These are phyloP conservation scores for Coemansia sp. DNA, from an alignment of 192 early-diverging fungal species.

Conservation along the genomic window DNA sequence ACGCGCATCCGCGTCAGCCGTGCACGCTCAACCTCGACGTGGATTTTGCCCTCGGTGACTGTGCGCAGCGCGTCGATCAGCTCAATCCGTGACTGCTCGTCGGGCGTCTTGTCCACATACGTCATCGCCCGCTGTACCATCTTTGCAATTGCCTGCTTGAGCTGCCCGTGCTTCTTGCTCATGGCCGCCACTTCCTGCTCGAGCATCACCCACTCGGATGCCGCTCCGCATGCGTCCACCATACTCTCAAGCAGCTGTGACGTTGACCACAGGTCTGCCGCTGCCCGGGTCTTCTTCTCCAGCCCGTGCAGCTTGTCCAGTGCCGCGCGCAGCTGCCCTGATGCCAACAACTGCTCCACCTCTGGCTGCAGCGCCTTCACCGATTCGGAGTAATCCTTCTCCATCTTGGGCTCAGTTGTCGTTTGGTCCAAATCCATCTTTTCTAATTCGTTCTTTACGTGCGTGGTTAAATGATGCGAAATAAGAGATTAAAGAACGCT, in stretches of 20 bases:
- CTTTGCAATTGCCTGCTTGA: conserved; percentile 91
- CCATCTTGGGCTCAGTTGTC: conserved; percentile 74
- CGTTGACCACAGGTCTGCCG: conserved; percentile 86
- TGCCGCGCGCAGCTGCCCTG: conserved; percentile 75
- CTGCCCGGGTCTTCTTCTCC: conserved; percentile 96
- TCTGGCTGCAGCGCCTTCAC: conserved; percentile 79
- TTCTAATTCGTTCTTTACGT: background rate
- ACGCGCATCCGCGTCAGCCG: conserved; percentile 87
- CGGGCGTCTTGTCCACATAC: conserved; percentile 82
- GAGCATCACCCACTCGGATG: conserved; percentile 83
- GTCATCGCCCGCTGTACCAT: conserved; percentile 95
- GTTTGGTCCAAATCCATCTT: conserved; percentile 41
- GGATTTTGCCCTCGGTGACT: conserved; percentile 99
- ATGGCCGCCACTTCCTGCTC: conserved; percentile 89
- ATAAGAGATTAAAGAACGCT: too few relatives aligned
- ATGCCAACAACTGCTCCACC: conserved; percentile 68
- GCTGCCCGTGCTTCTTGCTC: conserved; percentile 96
- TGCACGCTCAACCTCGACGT: conserved; percentile 98
- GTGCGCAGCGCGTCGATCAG: conserved; percentile 91
- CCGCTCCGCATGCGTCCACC: conserved; percentile 70
- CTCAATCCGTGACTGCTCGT: conserved; percentile 80
- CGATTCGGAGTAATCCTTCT: conserved; percentile 83
- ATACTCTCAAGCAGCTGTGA: conserved; percentile 80
- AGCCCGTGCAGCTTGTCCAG: conserved; percentile 82
- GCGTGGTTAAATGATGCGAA: too few relatives aligned